Evolutionary conservation across 2,329 filamentous ascomycete genomes (phyloP), one percentile per base, ranked within the genome.

Genomic region (Didymosphaeria variabile): DNA sequence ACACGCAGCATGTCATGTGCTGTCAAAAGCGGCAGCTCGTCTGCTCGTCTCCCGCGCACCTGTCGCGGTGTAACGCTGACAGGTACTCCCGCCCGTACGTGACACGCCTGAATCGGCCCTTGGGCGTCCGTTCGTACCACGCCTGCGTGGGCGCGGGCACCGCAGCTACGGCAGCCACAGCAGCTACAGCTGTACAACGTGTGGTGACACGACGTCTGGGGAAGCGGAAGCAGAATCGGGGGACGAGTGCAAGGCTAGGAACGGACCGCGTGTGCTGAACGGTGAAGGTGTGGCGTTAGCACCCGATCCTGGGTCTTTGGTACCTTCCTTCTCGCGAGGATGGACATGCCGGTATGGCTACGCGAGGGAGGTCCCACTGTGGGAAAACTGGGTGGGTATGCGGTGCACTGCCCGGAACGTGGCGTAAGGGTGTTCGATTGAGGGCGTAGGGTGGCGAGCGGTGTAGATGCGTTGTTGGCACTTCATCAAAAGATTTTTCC

Each of bases 401-500:
- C 44, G 5, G 23, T 5, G 5, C 34, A 36, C 34, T 36, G 34
- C 34, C 34, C 40, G 5, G n/a, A n/a, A 10, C 19, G 29, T 49
- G 45, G 45, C 26, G 45, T 49, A 15, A 44, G 40, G n/a, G 40
- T 44, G 17, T 44, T 44, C 19, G 40, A 15, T 21, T 9, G 40
- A 15, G 10, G 15, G n/a, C 38, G 38, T 19, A 44, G 40, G 45
- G 45, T 29, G 45, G 4, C 12, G 51, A 63, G 67, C 64, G 67
- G 65, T 69, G 67, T 64, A 58, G 58, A 55, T 8, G 51, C 17
- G 42, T 55, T 47, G 47, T 17, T 50, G 47, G 26, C 53, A 46
- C 23, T 54, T 55, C 17, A 1, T 15, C 6, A 6, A 17, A n/a
- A 19, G 26, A 44, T 29, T 23, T 49, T 31, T 23, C 60, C 38